Evolutionary conservation across 2,329 filamentous ascomycete species (phyloP), one percentile per base, ranked within the genome.

Genomic region (Neopestalotiopsis sp.): DNA sequence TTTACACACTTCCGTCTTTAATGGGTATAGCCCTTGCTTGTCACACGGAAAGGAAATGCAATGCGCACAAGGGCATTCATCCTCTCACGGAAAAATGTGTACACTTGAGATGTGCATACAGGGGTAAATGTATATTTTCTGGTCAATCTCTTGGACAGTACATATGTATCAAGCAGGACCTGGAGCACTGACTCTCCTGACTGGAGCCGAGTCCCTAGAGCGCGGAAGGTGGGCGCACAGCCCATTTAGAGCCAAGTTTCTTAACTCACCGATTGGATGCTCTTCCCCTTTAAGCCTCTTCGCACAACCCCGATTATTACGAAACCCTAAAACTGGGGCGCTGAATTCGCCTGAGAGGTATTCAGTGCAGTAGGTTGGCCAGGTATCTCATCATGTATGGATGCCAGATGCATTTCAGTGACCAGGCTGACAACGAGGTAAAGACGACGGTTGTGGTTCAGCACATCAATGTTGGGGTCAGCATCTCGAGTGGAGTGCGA

Each of bases 291-390:
- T 52, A 52, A 52, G 45, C 45, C 45, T 52, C 45, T 52, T 52
- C 45, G 17, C 17, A 17, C 20, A 17, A 17, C 45, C 45, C 45
- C 45, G 20, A 20, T 52, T 52, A 52, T 52, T 52, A n/a, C 45
- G 45, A 52, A 52, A 52, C 45, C 45, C 45, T 52, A 52, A 52
- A 52, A 52, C 45, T 52, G 45, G 45, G 45, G 17, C 45, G 45
- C 17, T 38, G 34, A 6, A 6, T n/a, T 20, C 6, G 45, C 45
- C 45, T 52, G 45, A 52, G 7, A 52, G n/a, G 45, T n/a, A 52
- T 17, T 28, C 3, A 28, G 45, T 52, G n/a, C 34, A 6, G 34
- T 38, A 10, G 10, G 45, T n/a, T n/a, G n/a, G 17, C 10, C 34
- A 38, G 6, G 34, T 52, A 52, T 17, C 17, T 52, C 45, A 52